Conservation (phyloP, 1,284 basidiomycete genomes). For the Cryptococcus sp. region DNA sequence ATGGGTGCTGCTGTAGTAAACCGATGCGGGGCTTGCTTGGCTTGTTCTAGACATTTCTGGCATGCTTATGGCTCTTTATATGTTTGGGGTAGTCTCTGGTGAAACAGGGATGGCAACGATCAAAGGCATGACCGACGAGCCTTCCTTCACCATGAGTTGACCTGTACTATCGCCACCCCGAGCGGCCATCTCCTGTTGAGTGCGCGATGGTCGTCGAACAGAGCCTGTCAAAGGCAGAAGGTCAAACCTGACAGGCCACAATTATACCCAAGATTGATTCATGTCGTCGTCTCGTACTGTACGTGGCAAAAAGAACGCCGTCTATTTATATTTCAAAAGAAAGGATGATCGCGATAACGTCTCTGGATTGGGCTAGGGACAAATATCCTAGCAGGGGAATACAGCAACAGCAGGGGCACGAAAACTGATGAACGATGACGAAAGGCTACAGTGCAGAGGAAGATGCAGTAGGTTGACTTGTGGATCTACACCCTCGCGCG, state of each 20-base stretch:
- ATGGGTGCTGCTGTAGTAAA: neutral
- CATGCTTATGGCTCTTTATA: neutral
- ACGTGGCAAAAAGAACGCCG: too few species aligned
- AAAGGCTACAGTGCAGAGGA: neutral
- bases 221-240: too few species aligned
- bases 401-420: neutral
- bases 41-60: neutral
- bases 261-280: too few species aligned
- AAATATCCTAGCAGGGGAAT: neutral
- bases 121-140: neutral
- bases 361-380: neutral
- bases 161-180: too few species aligned
- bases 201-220: too few species aligned
- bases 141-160: too few species aligned
- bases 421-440: neutral
- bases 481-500: slow-evolving; percentile 17
- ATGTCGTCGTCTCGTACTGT: too few species aligned
- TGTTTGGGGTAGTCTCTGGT: neutral
- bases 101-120: too few species aligned
- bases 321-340: too few species aligned
- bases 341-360: neutral
- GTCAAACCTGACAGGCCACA: too few species aligned
- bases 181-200: too few species aligned
- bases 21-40: neutral
- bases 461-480: neutral